Percentiles rank a stretch among this genome's conserved stretches.
These are phyloP conservation scores for Neurospora sp. DNA, from an alignment of 495 filamentous ascomycete species.

Conservation along the genomic window DNA sequence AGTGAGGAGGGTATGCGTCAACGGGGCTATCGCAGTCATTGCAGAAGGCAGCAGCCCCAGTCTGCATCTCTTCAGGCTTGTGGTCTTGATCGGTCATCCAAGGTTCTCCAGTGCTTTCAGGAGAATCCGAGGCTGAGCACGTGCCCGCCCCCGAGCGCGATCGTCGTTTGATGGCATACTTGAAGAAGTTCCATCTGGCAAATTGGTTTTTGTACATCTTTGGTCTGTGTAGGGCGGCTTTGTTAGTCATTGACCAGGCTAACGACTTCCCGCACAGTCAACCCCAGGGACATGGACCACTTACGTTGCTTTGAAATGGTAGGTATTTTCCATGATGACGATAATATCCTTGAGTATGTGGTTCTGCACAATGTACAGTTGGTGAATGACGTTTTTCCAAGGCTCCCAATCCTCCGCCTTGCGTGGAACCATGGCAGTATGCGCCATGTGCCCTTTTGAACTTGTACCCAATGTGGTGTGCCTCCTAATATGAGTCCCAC, in stretches of 20 bases:
- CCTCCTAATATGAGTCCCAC: neutral
- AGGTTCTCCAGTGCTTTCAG: neutral
- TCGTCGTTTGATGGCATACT: conserved; percentile 20
- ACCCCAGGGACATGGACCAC: neutral
- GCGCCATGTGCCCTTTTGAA: neutral
- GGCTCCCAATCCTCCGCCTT: conserved; percentile 23
- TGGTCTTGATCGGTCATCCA: neutral
- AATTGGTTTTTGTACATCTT: conserved; percentile 30
- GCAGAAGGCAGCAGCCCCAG: neutral
- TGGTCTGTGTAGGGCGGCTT: conserved; percentile 3
- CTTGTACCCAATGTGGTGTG: neutral
- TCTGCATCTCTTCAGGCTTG: neutral
- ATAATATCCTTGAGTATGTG: conserved; percentile 24
- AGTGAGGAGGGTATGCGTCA: neutral
- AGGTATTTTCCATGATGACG: conserved; percentile 15
- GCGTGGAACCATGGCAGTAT: conserved; percentile 12
- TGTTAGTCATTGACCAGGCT: neutral
- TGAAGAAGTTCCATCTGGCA: conserved; percentile 23
- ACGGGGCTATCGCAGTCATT: neutral
- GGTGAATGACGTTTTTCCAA: conserved; percentile 17
- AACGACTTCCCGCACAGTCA: neutral
- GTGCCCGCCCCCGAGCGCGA: conserved; percentile 7
- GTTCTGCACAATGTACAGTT: conserved; percentile 26
- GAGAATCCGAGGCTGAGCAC: neutral
- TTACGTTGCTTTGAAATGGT: conserved; percentile 23